Conservation (phyloP, 345 rosid species). For the Litchi chinensis region DNA sequence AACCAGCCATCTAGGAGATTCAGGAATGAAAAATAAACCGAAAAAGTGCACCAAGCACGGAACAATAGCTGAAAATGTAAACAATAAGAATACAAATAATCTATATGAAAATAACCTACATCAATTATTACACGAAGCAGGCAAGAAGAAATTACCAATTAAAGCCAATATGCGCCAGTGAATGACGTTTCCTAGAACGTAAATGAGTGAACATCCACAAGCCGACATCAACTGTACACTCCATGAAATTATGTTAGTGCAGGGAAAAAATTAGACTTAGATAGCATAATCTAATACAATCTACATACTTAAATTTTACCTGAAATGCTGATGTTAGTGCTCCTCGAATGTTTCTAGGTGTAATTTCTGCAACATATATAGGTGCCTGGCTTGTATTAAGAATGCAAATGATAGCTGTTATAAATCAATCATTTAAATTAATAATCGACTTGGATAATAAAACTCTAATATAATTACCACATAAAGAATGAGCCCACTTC, state of each 20-base stretch:
- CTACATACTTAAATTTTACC: neutral
- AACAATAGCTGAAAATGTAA: conserved; percentile 31
- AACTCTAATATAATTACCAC: conserved; percentile 29
- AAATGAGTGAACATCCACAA: conserved; percentile 16
- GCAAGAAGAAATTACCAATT: conserved; percentile 13
- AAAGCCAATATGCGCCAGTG: conserved; percentile 28
- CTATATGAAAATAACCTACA: neutral
- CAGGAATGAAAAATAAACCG: conserved; percentile 45
- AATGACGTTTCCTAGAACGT: conserved; percentile 24
- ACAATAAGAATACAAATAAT: neutral
- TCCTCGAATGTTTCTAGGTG: conserved; percentile 11
- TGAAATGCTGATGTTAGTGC: neutral
- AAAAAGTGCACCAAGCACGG: conserved; percentile 35
- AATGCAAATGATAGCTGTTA: neutral
- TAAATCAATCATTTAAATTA: neutral
- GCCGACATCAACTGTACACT: conserved; percentile 13
- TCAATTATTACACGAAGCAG: neutral
- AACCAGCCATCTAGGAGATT: conserved; percentile 56
- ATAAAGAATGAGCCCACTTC: conserved; percentile 41
- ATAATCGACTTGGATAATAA: neutral
- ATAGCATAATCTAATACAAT: neutral
- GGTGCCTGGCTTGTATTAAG: conserved; percentile 1
- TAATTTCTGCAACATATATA: conserved; percentile 13
- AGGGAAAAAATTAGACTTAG: neutral
- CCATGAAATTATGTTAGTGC: neutral